Conservation (phyloP, 768 basidiomycete genomes). For the Nevesoporus exiguus region DNA sequence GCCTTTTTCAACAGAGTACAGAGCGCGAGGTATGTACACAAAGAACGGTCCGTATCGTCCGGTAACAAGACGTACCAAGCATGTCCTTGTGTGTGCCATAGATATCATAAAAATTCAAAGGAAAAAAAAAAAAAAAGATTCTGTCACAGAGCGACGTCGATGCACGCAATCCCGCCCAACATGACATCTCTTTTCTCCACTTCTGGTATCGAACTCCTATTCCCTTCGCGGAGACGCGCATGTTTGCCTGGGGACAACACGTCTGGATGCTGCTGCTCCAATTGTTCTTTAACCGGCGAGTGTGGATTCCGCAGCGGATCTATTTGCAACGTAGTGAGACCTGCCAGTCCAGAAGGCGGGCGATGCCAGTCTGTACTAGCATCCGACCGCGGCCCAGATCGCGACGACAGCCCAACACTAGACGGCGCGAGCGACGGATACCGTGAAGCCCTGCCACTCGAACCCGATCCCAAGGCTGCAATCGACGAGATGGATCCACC, state of each 20-base stretch:
- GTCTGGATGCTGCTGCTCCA: not conserved
- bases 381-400: slow-evolving; percentile 10
- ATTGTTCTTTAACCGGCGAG: slow-evolving; percentile 15
- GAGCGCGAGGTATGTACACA: not conserved
- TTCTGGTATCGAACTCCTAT: slow-evolving; percentile 18
- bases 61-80: not conserved
- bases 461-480: slow-evolving; percentile 9
- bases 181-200: slow-evolving; percentile 19
- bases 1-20: not conserved
- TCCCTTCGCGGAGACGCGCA: slow-evolving; percentile 23
- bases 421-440: slow-evolving; percentile 29
- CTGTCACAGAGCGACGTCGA: slow-evolving; percentile 22
- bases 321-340: slow-evolving; percentile 12
- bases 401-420: slow-evolving; percentile 10
- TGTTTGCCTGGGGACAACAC: not conserved
- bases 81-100: not conserved
- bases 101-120: slow-evolving; percentile 21
- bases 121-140: slow-evolving; percentile 6
- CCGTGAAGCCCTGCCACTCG: slow-evolving; percentile 21
- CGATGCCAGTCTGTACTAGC: slow-evolving; percentile 23
- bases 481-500: slow-evolving; percentile 17
- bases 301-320: slow-evolving; percentile 22
- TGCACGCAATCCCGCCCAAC: slow-evolving; percentile 24
- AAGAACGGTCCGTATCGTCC: not conserved
- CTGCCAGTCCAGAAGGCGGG: slow-evolving; percentile 23